These are phyloP conservation scores for Boletus coccyginus DNA, from an alignment of 768 basidiomycete species.

Conservation along the genomic window DNA sequence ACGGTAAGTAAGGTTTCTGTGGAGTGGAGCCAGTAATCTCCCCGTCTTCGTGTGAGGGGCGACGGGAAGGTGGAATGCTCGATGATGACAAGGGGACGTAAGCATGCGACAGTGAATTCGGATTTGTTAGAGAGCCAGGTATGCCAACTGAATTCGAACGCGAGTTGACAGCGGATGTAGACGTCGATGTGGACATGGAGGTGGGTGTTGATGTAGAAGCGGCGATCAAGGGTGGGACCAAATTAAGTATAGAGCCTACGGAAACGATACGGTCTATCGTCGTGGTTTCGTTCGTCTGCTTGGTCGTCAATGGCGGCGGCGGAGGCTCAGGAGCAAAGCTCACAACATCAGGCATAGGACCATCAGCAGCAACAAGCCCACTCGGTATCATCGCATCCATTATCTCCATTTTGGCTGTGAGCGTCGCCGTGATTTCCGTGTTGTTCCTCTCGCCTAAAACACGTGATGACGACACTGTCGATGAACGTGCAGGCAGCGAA, in stretches of 20 bases:
- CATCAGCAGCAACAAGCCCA: conserved; percentile 18
- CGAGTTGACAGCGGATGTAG: conserved; percentile 22
- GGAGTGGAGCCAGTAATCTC: conserved; percentile 44
- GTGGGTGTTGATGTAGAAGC: conserved; percentile 8
- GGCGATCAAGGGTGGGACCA: conserved; percentile 1
- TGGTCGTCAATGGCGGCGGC: conserved; percentile 30
- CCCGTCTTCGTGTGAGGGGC: conserved; percentile 49
- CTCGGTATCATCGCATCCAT: conserved; percentile 22
- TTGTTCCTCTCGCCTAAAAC: neutral
- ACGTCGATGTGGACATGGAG: conserved; percentile 22
- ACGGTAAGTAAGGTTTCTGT: conserved; percentile 36
- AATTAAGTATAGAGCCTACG: neutral
- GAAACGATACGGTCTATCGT: neutral
- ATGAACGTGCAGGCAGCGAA: neutral
- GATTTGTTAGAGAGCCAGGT: conserved; percentile 5
- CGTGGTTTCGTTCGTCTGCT: conserved; percentile 17
- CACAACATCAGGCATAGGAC: conserved; percentile 20
- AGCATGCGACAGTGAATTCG: neutral
- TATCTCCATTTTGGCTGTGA: conserved; percentile 26
- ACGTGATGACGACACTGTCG: neutral
- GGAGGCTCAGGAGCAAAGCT: conserved; percentile 31
- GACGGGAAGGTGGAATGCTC: conserved; percentile 19
- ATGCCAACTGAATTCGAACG: conserved; percentile 27
- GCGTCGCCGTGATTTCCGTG: conserved; percentile 8
- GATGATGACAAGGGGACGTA: conserved; percentile 3